phyloP scores from a whole-genome alignment of 257 asterid species.

The Solanum raphanifolium region DNA sequence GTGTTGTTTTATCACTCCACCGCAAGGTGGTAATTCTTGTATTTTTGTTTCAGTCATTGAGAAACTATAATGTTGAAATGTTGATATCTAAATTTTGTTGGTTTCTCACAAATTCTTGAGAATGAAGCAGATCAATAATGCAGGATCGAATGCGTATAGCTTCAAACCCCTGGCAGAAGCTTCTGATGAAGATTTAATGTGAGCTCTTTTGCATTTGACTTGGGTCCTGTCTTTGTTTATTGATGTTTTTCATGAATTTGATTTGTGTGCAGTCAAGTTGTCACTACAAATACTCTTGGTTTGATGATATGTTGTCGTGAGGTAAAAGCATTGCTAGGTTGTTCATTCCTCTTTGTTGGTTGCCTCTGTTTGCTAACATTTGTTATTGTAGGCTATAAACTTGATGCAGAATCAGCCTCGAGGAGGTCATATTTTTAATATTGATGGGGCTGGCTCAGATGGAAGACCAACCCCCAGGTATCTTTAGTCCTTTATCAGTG shows the following conservation, averaged over 20 bases:
- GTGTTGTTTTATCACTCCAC: not conserved
- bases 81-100: not conserved
- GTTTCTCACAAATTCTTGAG: slow-evolving; percentile 30
- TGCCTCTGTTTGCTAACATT: slow-evolving; percentile 19
- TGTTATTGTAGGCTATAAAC: slow-evolving; percentile 61
- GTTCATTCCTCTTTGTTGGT: slow-evolving; percentile 1
- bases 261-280: slow-evolving; percentile 70
- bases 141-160: slow-evolving; percentile 97
- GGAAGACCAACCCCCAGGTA: slow-evolving; percentile 99
- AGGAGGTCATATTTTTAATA: slow-evolving; percentile 91
- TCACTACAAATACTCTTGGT: slow-evolving; percentile 88
- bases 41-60: not conserved
- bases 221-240: not conserved
- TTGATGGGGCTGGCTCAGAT: slow-evolving; percentile 98
- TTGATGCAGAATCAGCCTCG: slow-evolving; percentile 81
- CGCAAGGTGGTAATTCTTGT: not conserved
- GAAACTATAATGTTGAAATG: not conserved
- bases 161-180: slow-evolving; percentile 84
- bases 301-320: slow-evolving; percentile 97
- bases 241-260: not conserved
- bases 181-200: slow-evolving; percentile 90
- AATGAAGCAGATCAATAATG: slow-evolving; percentile 86
- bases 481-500: not conserved
- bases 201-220: slow-evolving; percentile 10
- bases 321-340: slow-evolving; percentile 34